Conservation (phyloP, 2,329 filamentous ascomycete genomes). For the Colletotrichum gloeosporioides region DNA sequence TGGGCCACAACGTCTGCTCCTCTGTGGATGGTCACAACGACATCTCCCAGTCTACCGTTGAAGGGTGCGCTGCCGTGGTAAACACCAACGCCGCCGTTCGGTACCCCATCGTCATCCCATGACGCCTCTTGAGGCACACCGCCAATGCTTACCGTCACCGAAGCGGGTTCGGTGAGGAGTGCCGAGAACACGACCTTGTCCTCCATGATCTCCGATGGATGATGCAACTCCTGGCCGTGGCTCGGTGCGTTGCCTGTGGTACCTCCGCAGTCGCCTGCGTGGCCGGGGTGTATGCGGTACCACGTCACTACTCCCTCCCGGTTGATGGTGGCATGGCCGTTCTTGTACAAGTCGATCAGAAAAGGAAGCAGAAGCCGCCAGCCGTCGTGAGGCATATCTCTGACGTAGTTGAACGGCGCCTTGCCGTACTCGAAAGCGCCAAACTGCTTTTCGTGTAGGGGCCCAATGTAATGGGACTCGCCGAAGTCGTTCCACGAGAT, state of each 20-base stretch:
- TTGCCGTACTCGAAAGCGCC: constrained; percentile 15
- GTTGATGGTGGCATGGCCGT: constrained; percentile 26
- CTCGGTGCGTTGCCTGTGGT: constrained; percentile 33
- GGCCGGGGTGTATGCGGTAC: constrained; percentile 27
- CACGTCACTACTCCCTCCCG: constrained; percentile 30
- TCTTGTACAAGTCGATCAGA: constrained; percentile 39
- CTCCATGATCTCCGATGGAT: constrained; percentile 25
- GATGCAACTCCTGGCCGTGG: constrained; percentile 27
- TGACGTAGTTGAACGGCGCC: constrained; percentile 45
- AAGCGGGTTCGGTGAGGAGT: constrained; percentile 28
- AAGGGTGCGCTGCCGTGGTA: constrained; percentile 34
- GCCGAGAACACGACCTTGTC: constrained; percentile 29
- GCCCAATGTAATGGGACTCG: constrained; percentile 60
- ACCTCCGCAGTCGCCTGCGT: constrained; percentile 27
- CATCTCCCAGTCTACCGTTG: constrained; percentile 26
- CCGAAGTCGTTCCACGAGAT: constrained; percentile 54
- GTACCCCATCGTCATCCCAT: constrained; percentile 28
- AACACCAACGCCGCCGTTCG: constrained; percentile 30
- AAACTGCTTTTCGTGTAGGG: constrained; percentile 35
- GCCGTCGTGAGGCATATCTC: constrained; percentile 53
- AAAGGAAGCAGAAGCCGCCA: constrained; percentile 53
- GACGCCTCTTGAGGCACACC: constrained; percentile 10
- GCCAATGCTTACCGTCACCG: constrained; percentile 32
- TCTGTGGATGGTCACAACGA: constrained; percentile 24
- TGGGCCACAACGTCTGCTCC: background rate